Percentiles rank a stretch among this genome's conserved stretches.
phyloP scores from a whole-genome alignment of 768 basidiomycete genomes.

The Tricholoma flavovirens region DNA sequence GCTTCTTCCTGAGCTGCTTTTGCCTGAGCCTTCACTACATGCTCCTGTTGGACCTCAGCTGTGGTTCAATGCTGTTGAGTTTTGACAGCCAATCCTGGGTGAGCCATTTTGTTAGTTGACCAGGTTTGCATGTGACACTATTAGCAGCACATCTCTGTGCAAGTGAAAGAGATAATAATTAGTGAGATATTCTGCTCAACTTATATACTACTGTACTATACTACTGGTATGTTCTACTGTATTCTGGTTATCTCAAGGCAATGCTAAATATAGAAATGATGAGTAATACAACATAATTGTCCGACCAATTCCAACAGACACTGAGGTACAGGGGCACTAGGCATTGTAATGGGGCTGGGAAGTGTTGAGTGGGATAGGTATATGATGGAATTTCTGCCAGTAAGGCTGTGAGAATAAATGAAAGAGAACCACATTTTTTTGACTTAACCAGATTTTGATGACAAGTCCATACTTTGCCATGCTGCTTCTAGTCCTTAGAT shows the following conservation, averaged over 20 bases:
- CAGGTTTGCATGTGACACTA: not conserved
- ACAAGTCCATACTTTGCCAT: not conserved
- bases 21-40: not conserved
- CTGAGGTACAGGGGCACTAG: not conserved
- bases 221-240: no score
- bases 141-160: no score
- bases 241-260: no score
- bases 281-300: no score
- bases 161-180: no score
- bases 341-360: not conserved
- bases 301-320: no score
- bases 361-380: no score
- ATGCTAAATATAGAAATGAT: no score
- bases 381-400: not conserved
- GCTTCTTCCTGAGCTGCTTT: not conserved
- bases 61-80: not conserved
- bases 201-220: no score
- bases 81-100: not conserved
- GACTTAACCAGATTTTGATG: not conserved
- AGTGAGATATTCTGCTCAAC: no score
- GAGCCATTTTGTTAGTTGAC: not conserved
- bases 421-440: not conserved
- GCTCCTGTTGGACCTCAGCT: not conserved
- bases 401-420: not conserved
- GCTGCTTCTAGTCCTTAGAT: not conserved